These are phyloP conservation scores for Gracilariopsis chorda DNA, from an alignment of 23 red algal genomes.

Conservation along the genomic window DNA sequence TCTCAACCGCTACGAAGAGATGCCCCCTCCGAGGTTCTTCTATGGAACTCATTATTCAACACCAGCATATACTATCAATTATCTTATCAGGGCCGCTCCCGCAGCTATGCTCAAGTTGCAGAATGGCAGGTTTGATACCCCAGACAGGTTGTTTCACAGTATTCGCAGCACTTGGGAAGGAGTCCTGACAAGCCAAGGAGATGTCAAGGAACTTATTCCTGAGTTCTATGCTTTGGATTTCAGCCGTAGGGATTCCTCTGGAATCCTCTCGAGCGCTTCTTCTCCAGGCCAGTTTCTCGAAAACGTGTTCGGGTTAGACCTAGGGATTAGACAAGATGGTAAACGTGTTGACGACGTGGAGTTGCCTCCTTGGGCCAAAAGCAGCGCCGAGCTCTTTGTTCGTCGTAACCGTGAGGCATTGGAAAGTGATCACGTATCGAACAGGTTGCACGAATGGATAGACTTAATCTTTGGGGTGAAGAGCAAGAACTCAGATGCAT, in stretches of 20 bases:
- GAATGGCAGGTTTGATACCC: slow-evolving; percentile 76
- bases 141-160: slow-evolving; percentile 81
- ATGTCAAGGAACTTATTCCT: slow-evolving; percentile 88
- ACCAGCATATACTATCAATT: slow-evolving; percentile 76
- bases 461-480: slow-evolving; percentile 91
- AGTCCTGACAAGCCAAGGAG: slow-evolving; percentile 47
- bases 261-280: slow-evolving; percentile 28
- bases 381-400: slow-evolving; percentile 67
- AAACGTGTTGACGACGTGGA: slow-evolving; percentile 67
- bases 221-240: slow-evolving; percentile 66
- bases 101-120: slow-evolving; percentile 76
- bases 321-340: slow-evolving; percentile 80
- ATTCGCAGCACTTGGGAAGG: slow-evolving; percentile 62
- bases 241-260: not conserved
- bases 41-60: slow-evolving; percentile 92
- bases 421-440: slow-evolving; percentile 67
- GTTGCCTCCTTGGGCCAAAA: slow-evolving; percentile 75
- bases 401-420: slow-evolving; percentile 52
- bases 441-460: slow-evolving; percentile 75
- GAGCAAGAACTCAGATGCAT: slow-evolving; percentile 39
- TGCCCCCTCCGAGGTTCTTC: slow-evolving; percentile 65
- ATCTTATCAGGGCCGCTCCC: slow-evolving; percentile 77
- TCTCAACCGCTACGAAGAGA: slow-evolving; percentile 37
- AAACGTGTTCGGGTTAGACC: slow-evolving; percentile 56
- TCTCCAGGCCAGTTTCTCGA: slow-evolving; percentile 51